Conservation (phyloP, 345 rosid species). For the Dovyalis caffra region DNA sequence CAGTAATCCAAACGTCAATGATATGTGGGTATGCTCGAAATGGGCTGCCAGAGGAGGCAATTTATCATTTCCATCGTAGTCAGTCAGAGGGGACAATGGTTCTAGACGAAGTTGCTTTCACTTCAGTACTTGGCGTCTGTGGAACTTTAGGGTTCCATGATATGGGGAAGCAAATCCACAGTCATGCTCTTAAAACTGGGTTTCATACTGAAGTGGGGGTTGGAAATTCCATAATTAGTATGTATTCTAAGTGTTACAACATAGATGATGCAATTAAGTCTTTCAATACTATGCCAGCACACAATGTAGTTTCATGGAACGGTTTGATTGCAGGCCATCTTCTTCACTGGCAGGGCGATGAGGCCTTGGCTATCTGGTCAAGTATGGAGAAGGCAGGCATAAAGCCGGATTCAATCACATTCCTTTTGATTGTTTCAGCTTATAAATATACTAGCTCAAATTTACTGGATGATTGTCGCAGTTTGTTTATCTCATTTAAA, state of each 20-base stretch:
- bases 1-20: slow-evolving; percentile 63
- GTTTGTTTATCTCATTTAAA: slow-evolving; percentile 57
- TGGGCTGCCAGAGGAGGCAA: slow-evolving; percentile 68
- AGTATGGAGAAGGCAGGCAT: slow-evolving; percentile 41
- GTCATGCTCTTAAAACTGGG: slow-evolving; percentile 58
- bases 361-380: slow-evolving; percentile 57
- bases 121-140: slow-evolving; percentile 56
- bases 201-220: slow-evolving; percentile 45
- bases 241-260: slow-evolving; percentile 67
- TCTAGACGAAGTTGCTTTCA: slow-evolving; percentile 60
- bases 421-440: slow-evolving; percentile 52
- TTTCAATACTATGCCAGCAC: slow-evolving; percentile 47
- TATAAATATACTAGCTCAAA: slow-evolving; percentile 49
- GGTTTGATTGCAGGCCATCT: slow-evolving; percentile 63
- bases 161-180: slow-evolving; percentile 73
- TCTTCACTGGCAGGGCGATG: slow-evolving; percentile 70
- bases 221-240: slow-evolving; percentile 68
- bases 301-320: slow-evolving; percentile 73
- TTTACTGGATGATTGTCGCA: slow-evolving; percentile 51
- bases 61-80: slow-evolving; percentile 43
- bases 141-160: slow-evolving; percentile 70
- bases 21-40: slow-evolving; percentile 70
- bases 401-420: slow-evolving; percentile 55
- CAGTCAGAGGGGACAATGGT: slow-evolving; percentile 41
- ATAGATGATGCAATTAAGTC: slow-evolving; percentile 44